Percentiles rank a stretch among this genome's conserved stretches.
Conservation (phyloP, 2,329 filamentous ascomycete species). For the Neofusicoccum ribis region DNA sequence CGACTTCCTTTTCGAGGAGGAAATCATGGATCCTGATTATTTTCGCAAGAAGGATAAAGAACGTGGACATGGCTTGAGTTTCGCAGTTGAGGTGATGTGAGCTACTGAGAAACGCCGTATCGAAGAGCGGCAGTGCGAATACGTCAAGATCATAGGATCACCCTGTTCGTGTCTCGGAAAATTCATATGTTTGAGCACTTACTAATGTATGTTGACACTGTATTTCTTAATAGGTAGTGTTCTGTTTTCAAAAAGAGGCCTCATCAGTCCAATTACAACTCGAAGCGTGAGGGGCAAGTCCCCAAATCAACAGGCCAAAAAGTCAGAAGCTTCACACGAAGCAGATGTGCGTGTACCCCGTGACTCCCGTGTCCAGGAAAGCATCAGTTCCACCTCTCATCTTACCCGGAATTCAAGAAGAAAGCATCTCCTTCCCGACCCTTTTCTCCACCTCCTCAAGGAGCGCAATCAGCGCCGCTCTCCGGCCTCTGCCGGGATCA, state of each 20-base stretch:
- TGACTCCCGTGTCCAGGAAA: neutral
- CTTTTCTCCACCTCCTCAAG: conserved; percentile 17
- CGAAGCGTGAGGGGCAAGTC: too few relatives aligned
- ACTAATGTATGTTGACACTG: neutral
- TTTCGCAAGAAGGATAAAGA: neutral
- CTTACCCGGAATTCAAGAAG: neutral
- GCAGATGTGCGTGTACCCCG: neutral
- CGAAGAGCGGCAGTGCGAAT: too few relatives aligned
- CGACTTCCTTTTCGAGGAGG: conserved; percentile 1
- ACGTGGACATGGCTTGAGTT: too few relatives aligned
- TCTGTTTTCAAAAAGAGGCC: too few relatives aligned
- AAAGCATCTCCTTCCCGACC: conserved; percentile 17
- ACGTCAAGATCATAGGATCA: too few relatives aligned
- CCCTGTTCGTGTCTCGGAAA: too few relatives aligned
- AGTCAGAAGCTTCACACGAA: neutral
- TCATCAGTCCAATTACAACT: too few relatives aligned
- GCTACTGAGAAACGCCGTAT: too few relatives aligned
- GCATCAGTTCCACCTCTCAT: neutral
- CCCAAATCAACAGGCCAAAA: neutral
- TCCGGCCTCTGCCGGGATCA: neutral
- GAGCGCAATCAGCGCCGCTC: conserved; percentile 16
- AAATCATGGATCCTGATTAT: conserved; percentile 6
- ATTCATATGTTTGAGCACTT: neutral
- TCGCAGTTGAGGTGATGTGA: too few relatives aligned
- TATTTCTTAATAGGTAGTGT: too few relatives aligned